Conservation (phyloP, 1,284 basidiomycete species). For the Tetrapyrgos nigripes region DNA sequence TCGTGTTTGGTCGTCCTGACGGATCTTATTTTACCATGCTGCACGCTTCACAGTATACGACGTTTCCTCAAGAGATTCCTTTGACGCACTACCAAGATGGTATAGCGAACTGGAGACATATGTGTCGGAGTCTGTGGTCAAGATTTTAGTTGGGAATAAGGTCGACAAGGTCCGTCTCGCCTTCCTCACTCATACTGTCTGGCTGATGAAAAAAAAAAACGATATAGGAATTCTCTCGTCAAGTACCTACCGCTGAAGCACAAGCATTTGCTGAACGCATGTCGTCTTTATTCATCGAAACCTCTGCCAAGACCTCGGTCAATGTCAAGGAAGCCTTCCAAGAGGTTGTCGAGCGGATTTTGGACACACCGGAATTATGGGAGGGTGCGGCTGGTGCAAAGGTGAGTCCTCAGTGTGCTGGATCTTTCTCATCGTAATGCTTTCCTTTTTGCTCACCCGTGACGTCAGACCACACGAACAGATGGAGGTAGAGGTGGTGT, state of each 20-base stretch:
- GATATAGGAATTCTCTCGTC: slow-evolving; percentile 83
- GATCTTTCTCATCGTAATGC: slow-evolving; percentile 4
- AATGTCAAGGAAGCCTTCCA: slow-evolving; percentile 85
- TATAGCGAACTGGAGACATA: slow-evolving; percentile 96
- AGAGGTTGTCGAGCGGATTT: slow-evolving; percentile 76
- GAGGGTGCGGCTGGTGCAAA: slow-evolving; percentile 26
- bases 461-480: slow-evolving; percentile 34
- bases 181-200: background rate
- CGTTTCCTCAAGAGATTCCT: slow-evolving; percentile 89
- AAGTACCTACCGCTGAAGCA: slow-evolving; percentile 85
- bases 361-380: slow-evolving; percentile 77
- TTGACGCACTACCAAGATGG: slow-evolving; percentile 93
- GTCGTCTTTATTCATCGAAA: slow-evolving; percentile 87
- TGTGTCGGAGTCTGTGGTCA: slow-evolving; percentile 86
- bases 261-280: slow-evolving; percentile 82
- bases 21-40: background rate
- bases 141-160: slow-evolving; percentile 97
- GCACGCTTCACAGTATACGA: slow-evolving; percentile 78
- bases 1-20: too few species aligned
- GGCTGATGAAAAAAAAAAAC: background rate
- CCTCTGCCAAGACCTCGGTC: slow-evolving; percentile 86
- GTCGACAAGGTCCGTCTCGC: slow-evolving; percentile 79
- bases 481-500: slow-evolving; percentile 48
- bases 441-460: slow-evolving; percentile 17
- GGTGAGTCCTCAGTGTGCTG: background rate